Percentiles rank a stretch among this genome's conserved stretches.
Conservation (phyloP, 208 protist genomes). For the Histomonas meleagridis region DNA sequence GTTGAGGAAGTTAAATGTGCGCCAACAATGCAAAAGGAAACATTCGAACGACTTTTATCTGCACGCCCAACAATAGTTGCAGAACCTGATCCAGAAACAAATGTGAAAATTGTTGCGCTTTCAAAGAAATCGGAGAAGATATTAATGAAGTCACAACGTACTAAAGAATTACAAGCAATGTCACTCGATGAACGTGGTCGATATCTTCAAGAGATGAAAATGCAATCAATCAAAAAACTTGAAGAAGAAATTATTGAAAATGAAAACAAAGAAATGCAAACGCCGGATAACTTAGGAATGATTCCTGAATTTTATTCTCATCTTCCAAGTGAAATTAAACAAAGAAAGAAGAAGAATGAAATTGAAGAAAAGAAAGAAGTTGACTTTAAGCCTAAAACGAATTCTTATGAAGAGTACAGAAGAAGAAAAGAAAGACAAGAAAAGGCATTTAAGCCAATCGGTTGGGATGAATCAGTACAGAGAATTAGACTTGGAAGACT, state of each 20-base stretch:
- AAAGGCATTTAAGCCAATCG: neutral
- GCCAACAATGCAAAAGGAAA: neutral
- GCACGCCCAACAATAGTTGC: neutral
- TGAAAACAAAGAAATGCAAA: neutral
- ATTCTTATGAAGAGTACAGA: neutral
- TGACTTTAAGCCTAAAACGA: neutral
- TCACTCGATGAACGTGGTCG: neutral
- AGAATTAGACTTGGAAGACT: conserved; percentile 27
- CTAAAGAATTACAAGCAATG: neutral
- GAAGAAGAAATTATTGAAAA: neutral
- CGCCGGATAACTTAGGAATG: neutral
- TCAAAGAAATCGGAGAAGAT: neutral
- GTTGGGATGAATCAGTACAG: neutral
- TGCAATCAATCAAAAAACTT: neutral
- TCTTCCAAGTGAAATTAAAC: neutral
- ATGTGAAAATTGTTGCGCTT: neutral
- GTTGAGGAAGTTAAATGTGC: neutral
- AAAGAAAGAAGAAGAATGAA: neutral
- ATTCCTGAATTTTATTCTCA: neutral
- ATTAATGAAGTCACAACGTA: neutral
- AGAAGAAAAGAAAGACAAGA: neutral
- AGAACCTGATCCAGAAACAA: neutral
- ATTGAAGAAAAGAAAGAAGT: neutral
- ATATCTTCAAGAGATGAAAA: neutral
- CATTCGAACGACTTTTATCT: neutral